A percentile compares a stretch with the other conserved stretches of the same genome.
Evolutionary conservation across 352 stramenopile genomes (phyloP).

Genomic region (Phytophthora brassicae): DNA sequence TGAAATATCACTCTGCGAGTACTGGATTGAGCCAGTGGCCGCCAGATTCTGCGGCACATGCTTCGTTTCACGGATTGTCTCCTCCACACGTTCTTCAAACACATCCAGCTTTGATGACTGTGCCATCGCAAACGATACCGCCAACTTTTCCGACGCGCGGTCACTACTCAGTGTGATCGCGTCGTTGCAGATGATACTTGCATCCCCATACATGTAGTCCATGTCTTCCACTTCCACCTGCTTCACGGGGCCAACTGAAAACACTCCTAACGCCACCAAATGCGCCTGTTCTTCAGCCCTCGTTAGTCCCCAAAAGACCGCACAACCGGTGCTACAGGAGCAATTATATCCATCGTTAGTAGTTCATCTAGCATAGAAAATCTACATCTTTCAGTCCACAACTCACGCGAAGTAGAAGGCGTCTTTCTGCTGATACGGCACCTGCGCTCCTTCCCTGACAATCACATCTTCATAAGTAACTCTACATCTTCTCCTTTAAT

Average conservation of each 20-base stretch:
- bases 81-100: constrained; percentile 90
- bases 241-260: constrained; percentile 71
- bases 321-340: constrained; percentile 65
- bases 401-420: constrained; percentile 86
- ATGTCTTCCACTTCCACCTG: constrained; percentile 90
- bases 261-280: constrained; percentile 55
- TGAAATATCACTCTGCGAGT: constrained; percentile 90
- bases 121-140: constrained; percentile 91
- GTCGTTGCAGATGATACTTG: constrained; percentile 76
- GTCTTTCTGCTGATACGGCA: constrained; percentile 75
- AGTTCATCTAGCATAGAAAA: not conserved
- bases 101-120: constrained; percentile 93
- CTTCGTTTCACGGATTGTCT: constrained; percentile 86
- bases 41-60: constrained; percentile 90
- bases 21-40: constrained; percentile 86
- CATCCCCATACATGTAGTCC: constrained; percentile 84
- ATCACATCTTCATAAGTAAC: not conserved
- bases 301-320: constrained; percentile 90
- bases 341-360: constrained; percentile 1
- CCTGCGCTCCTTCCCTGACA: constrained; percentile 23
- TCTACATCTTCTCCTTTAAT: not conserved
- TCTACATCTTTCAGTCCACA: too few species aligned
- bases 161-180: constrained; percentile 83
- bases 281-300: constrained; percentile 81
- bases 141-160: constrained; percentile 88